These are phyloP conservation scores for Mimosa pudica DNA, from an alignment of 306 rosid genomes.

Conservation along the genomic window DNA sequence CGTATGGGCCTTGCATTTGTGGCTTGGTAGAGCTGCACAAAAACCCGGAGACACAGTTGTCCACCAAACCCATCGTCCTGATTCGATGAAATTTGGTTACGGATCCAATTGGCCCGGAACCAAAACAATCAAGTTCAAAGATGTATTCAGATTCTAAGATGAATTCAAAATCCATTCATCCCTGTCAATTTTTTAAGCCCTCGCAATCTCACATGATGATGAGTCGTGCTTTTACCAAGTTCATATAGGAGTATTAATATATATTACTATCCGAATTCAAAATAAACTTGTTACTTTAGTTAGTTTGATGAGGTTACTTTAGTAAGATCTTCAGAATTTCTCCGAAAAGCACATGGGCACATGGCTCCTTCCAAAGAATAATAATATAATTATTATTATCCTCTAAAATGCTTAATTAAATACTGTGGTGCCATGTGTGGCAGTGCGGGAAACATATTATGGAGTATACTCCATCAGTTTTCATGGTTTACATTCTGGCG, in stretches of 20 bases:
- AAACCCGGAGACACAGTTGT: too few relatives aligned
- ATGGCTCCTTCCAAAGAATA: background rate
- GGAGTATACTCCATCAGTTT: constrained; percentile 6
- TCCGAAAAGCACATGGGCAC: constrained; percentile 9
- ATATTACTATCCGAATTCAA: too few relatives aligned
- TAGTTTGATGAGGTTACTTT: background rate
- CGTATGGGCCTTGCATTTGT: too few relatives aligned
- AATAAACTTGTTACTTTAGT: background rate
- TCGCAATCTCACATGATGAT: background rate
- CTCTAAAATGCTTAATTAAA: background rate
- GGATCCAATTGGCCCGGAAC: too few relatives aligned
- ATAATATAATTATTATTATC: background rate
- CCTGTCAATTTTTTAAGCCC: background rate
- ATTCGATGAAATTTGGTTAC: too few relatives aligned
- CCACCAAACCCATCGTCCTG: too few relatives aligned
- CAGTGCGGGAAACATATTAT: background rate
- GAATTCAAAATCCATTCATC: background rate
- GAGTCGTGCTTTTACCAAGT: background rate
- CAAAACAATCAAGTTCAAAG: too few relatives aligned
- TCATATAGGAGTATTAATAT: too few relatives aligned
- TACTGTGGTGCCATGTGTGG: background rate
- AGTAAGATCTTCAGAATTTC: background rate
- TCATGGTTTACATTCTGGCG: background rate
- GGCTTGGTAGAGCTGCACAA: too few relatives aligned
- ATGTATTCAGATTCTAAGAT: too few relatives aligned